Evolutionary conservation across 2,329 filamentous ascomycete species (phyloP).

Genomic region (Fusarium sp.): DNA sequence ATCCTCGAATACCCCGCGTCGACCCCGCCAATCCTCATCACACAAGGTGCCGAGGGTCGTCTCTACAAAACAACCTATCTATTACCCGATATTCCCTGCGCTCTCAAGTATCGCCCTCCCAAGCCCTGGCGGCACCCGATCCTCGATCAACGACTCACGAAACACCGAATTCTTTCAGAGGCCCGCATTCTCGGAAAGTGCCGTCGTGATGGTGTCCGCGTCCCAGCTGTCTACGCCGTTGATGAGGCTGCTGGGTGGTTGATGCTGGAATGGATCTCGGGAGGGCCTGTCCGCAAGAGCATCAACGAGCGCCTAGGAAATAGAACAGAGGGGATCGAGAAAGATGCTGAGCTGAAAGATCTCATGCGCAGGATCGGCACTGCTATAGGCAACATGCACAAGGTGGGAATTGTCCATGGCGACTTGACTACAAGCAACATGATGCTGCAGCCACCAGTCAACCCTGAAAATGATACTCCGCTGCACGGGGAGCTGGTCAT

Average conservation of each 20-base stretch:
- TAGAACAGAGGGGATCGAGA: constrained; percentile 55
- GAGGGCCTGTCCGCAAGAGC: constrained; percentile 75
- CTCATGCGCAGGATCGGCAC: constrained; percentile 79
- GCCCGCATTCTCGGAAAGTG: constrained; percentile 87
- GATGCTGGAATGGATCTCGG: constrained; percentile 87
- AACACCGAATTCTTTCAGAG: constrained; percentile 88
- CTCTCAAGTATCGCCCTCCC: constrained; percentile 90
- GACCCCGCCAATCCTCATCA: constrained; percentile 76
- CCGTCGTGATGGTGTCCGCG: constrained; percentile 80
- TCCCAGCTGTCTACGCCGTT: constrained; percentile 83
- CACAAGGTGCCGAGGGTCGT: constrained; percentile 95
- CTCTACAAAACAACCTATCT: constrained; percentile 91
- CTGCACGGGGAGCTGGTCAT: constrained; percentile 83
- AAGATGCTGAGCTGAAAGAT: constrained; percentile 66
- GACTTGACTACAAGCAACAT: constrained; percentile 98
- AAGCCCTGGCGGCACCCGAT: constrained; percentile 93
- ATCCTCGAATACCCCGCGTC: constrained; percentile 74
- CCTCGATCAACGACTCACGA: constrained; percentile 89
- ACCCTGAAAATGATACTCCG: constrained; percentile 39
- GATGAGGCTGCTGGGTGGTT: constrained; percentile 78
- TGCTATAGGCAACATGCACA: constrained; percentile 82
- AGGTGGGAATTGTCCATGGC: constrained; percentile 89
- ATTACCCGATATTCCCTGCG: constrained; percentile 73
- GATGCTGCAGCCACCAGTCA: constrained; percentile 73
- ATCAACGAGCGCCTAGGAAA: constrained; percentile 77